phyloP scores from a whole-genome alignment of 2,329 filamentous ascomycete species.

The Colletotrichum sp. region DNA sequence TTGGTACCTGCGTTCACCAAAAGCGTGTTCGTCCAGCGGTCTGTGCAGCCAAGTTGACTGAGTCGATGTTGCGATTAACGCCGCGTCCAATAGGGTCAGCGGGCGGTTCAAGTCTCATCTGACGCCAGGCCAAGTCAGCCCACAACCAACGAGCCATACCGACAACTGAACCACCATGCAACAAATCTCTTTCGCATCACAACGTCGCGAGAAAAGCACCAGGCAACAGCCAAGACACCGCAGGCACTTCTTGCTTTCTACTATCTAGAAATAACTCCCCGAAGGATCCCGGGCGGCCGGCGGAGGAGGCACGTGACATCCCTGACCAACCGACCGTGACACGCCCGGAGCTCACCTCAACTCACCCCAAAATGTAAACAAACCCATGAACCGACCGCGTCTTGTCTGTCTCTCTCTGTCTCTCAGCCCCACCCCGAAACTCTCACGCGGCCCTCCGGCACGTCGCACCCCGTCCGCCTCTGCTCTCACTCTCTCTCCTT shows the following conservation, averaged over 20 bases:
- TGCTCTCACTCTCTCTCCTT: not conserved
- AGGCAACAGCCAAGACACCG: not conserved
- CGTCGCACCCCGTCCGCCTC: not conserved
- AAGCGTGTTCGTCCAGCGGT: not conserved
- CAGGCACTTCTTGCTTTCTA: not conserved
- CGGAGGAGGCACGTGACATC: not conserved
- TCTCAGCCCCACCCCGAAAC: constrained; percentile 24
- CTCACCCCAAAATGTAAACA: not conserved
- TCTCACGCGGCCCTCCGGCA: not conserved
- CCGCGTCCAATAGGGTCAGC: not conserved
- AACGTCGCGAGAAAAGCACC: not conserved
- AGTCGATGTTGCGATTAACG: not conserved
- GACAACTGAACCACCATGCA: not conserved
- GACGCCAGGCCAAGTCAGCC: not conserved
- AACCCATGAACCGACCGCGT: not conserved
- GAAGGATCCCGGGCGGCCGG: not conserved
- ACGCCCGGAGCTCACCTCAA: not conserved
- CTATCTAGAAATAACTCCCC: not conserved
- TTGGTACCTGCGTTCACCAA: not conserved
- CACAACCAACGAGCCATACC: not conserved
- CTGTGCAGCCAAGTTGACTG: not conserved
- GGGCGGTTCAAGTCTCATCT: not conserved
- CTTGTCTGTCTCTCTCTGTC: constrained; percentile 1
- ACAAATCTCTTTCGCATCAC: not conserved
- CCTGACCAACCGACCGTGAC: not conserved